Evolutionary conservation across 805 yeast species (phyloP).

Genomic region (Wickerhamomyces rabaulensis): DNA sequence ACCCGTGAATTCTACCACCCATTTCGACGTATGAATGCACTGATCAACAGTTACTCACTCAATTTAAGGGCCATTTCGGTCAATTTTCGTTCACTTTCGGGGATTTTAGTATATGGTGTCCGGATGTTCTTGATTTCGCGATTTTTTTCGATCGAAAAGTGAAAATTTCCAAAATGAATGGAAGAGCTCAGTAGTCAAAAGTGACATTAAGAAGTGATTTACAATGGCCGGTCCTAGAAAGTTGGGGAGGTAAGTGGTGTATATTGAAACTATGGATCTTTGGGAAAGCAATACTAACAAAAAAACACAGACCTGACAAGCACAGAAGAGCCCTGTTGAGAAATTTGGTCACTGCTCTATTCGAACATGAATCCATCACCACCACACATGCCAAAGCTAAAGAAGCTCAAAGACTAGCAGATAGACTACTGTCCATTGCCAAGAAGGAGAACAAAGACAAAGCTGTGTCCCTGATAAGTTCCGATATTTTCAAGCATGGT

Average conservation of each 20-base stretch:
- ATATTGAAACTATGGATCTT: neutral
- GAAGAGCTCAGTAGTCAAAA: too few relatives aligned
- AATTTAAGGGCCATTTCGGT: too few relatives aligned
- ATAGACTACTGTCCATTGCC: constrained; percentile 57
- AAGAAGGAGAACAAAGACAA: constrained; percentile 30
- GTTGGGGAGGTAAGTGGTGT: constrained; percentile 14
- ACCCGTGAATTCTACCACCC: constrained; percentile 51
- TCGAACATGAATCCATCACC: constrained; percentile 64
- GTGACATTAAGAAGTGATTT: too few relatives aligned
- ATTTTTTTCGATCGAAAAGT: neutral
- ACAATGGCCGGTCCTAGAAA: constrained; percentile 24
- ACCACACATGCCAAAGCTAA: constrained; percentile 77
- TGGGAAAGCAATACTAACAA: constrained; percentile 2
- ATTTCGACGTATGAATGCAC: constrained; percentile 11
- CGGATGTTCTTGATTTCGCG: neutral
- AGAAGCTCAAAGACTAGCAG: constrained; percentile 58
- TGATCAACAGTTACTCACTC: neutral
- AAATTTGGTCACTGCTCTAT: constrained; percentile 60
- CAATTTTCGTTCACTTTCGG: too few relatives aligned
- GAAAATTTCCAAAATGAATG: neutral
- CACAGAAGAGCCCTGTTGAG: constrained; percentile 44
- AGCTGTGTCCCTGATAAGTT: constrained; percentile 30
- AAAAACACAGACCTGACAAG: constrained; percentile 18
- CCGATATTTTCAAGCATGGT: constrained; percentile 43
- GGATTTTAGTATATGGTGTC: neutral